phyloP scores from a whole-genome alignment of 345 rosid species.

The Brassica cretica region DNA sequence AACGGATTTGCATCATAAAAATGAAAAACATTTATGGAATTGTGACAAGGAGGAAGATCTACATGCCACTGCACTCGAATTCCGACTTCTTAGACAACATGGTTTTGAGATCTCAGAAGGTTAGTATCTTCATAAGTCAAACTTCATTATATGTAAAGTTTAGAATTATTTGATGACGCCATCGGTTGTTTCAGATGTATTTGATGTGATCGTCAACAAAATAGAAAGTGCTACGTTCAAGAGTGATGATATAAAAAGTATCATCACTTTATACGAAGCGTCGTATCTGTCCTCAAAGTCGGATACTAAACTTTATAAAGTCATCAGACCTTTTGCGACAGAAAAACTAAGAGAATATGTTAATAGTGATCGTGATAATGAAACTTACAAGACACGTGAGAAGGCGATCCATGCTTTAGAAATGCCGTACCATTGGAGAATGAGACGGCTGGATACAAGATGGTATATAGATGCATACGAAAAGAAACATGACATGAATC shows the following conservation, averaged over 20 bases:
- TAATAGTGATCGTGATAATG: not conserved
- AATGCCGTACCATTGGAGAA: slow-evolving; percentile 32
- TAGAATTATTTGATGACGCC: not conserved
- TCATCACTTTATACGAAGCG: slow-evolving; percentile 44
- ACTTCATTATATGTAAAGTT: no score
- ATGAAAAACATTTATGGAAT: not conserved
- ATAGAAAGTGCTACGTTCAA: slow-evolving; percentile 26
- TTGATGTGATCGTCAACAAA: slow-evolving; percentile 32
- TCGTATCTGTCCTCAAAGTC: slow-evolving; percentile 30
- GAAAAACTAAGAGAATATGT: slow-evolving; percentile 10
- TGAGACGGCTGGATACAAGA: slow-evolving; percentile 34
- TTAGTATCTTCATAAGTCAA: not conserved
- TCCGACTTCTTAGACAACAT: slow-evolving; percentile 41
- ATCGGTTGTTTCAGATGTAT: slow-evolving; percentile 32
- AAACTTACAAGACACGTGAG: slow-evolving; percentile 7
- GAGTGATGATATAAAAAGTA: not conserved
- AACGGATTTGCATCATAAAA: not conserved
- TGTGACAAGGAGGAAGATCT: slow-evolving; percentile 5
- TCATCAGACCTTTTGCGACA: slow-evolving; percentile 39
- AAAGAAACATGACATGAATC: not conserved
- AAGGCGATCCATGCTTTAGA: slow-evolving; percentile 25
- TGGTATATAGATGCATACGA: slow-evolving; percentile 28
- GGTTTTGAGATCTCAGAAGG: slow-evolving; percentile 34
- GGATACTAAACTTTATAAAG: slow-evolving; percentile 40
- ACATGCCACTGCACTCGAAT: slow-evolving; percentile 26